These are phyloP conservation scores for Magnaporthiopsis poae DNA, from an alignment of 2,329 filamentous ascomycete species.

Conservation along the genomic window DNA sequence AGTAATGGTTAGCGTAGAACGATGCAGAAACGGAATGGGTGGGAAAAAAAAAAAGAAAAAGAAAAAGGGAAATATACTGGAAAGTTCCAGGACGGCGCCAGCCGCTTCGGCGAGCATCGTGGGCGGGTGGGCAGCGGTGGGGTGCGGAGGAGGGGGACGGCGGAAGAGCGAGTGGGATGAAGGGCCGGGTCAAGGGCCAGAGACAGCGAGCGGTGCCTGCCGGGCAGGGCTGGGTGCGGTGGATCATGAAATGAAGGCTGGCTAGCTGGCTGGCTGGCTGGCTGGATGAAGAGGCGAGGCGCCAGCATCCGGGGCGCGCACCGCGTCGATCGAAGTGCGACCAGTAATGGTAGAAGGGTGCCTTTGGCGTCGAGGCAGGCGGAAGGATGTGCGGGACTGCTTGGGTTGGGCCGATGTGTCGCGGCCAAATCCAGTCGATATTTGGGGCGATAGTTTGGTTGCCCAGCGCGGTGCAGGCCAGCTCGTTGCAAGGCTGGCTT, in stretches of 20 bases:
- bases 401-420: neutral
- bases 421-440: neutral
- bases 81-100: conserved; percentile 28
- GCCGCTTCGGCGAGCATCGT: conserved; percentile 18
- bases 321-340: too few relatives aligned
- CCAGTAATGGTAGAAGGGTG: too few relatives aligned
- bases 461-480: too few relatives aligned
- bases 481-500: neutral
- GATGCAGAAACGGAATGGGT: conserved; percentile 10
- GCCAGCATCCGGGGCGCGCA: too few relatives aligned
- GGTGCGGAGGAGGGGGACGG: conserved; percentile 3
- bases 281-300: too few relatives aligned
- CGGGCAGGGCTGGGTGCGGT: neutral
- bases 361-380: too few relatives aligned
- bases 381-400: neutral
- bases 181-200: neutral
- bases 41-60: neutral
- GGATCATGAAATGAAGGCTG: neutral
- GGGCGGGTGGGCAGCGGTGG: neutral
- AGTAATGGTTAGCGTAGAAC: neutral
- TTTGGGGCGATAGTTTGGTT: neutral
- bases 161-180: neutral
- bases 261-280: too few relatives aligned
- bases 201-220: neutral
- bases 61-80: conserved; percentile 20